phyloP scores from a whole-genome alignment of 176 grass and related monocot genomes.

The Miscanthus lutarioriparius region DNA sequence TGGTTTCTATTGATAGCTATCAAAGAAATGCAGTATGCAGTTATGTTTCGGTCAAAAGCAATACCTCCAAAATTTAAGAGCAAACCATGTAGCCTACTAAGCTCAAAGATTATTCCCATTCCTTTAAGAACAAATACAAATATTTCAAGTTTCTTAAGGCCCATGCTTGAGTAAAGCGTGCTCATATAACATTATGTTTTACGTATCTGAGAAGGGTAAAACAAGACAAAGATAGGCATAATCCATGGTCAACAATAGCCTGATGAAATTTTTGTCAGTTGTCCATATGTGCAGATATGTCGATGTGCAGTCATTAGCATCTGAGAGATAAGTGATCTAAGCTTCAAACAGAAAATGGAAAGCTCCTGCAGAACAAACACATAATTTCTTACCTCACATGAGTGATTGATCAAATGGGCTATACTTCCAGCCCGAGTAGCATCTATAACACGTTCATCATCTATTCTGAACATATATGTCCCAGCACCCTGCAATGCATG shows the following conservation, averaged over 20 bases:
- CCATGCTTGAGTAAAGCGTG: background rate
- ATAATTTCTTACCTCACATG: conserved; percentile 80
- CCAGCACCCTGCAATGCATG: conserved; percentile 80
- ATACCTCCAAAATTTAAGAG: background rate
- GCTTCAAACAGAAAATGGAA: conserved; percentile 24
- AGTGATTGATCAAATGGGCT: conserved; percentile 99
- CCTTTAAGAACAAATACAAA: conserved; percentile 16
- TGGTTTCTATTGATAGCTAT: background rate
- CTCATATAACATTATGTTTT: background rate
- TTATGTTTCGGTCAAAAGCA: conserved; percentile 10
- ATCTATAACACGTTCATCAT: conserved; percentile 95
- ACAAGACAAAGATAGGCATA: conserved; percentile 1
- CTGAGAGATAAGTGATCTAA: conserved; percentile 19
- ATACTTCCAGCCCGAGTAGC: conserved; percentile 93
- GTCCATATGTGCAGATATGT: conserved; percentile 1
- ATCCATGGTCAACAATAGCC: background rate
- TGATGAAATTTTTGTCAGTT: background rate
- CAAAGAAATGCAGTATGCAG: background rate
- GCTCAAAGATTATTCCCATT: background rate
- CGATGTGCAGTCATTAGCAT: background rate
- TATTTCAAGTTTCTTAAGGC: conserved; percentile 19
- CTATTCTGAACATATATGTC: conserved; percentile 99
- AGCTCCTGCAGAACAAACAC: conserved; percentile 4
- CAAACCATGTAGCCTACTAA: conserved; percentile 7
- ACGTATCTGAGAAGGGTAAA: conserved; percentile 10